phyloP scores from a whole-genome alignment of 2,329 filamentous ascomycete genomes.

The Leptographium wingfieldii region DNA sequence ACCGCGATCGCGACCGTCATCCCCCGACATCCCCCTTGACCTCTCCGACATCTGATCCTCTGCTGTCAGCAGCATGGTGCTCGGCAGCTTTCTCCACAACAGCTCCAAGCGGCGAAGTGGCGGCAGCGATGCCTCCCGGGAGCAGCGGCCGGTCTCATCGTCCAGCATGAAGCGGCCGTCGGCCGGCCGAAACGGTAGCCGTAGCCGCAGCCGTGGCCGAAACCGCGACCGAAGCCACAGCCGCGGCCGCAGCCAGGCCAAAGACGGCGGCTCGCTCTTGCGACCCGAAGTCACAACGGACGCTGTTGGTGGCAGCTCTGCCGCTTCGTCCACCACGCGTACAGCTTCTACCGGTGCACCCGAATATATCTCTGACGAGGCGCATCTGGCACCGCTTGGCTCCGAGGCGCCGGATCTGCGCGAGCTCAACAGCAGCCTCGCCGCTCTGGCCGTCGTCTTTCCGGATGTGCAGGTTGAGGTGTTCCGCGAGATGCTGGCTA shows the following conservation, averaged over 20 bases:
- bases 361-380: constrained; percentile 43
- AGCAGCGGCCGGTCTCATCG: neutral
- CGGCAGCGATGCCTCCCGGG: neutral
- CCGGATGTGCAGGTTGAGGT: constrained; percentile 73
- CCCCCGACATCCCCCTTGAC: neutral
- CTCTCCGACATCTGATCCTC: neutral
- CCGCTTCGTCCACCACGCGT: neutral
- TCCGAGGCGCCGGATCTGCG: constrained; percentile 49
- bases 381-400: constrained; percentile 34
- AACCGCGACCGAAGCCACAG: neutral
- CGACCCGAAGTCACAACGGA: neutral
- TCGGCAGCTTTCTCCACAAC: neutral
- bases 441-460: constrained; percentile 58
- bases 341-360: constrained; percentile 7
- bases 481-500: constrained; percentile 67
- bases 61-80: neutral
- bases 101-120: neutral
- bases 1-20: too few species aligned
- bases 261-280: neutral
- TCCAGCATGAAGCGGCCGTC: neutral
- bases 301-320: neutral
- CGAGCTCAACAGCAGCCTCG: constrained; percentile 58
- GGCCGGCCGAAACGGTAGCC: neutral
- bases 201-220: neutral
- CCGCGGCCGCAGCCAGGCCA: neutral